Evolutionary conservation across 148 eudicot genomes (phyloP).

Genomic region (Agrostemma githago): DNA sequence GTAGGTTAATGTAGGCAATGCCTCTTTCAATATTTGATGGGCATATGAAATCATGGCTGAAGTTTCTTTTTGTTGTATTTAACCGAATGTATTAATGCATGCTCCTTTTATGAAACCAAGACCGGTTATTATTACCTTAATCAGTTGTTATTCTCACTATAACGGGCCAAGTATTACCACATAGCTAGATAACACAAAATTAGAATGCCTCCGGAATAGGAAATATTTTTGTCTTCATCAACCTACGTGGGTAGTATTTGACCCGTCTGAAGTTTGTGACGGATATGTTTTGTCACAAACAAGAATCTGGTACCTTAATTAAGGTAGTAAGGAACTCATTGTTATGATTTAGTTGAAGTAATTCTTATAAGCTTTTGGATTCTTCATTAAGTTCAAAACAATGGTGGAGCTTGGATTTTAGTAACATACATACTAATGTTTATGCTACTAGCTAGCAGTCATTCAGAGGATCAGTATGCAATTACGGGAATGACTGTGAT

Average conservation of each 20-base stretch:
- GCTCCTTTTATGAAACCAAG: constrained; percentile 7
- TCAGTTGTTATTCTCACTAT: not conserved
- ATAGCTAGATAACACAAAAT: no score
- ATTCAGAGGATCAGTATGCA: constrained; percentile 9
- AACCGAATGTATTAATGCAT: constrained; percentile 23
- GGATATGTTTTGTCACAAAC: no score
- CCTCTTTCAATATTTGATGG: not conserved
- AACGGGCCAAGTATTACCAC: no score
- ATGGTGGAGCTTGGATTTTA: not conserved
- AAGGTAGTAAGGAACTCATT: not conserved
- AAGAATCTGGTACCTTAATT: not conserved
- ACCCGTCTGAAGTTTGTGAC: no score
- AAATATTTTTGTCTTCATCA: no score
- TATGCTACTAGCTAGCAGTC: not conserved
- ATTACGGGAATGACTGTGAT: not conserved
- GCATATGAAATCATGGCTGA: not conserved
- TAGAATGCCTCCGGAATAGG: no score
- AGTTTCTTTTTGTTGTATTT: not conserved
- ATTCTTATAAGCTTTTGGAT: not conserved
- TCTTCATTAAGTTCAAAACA: not conserved
- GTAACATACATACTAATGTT: not conserved
- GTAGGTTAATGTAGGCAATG: not conserved
- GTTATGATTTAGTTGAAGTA: not conserved
- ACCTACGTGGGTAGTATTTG: no score
- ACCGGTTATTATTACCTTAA: constrained; percentile 3